phyloP scores from a whole-genome alignment of 2,329 filamentous ascomycete species.

The Teratosphaeria pseudoeucalypti region DNA sequence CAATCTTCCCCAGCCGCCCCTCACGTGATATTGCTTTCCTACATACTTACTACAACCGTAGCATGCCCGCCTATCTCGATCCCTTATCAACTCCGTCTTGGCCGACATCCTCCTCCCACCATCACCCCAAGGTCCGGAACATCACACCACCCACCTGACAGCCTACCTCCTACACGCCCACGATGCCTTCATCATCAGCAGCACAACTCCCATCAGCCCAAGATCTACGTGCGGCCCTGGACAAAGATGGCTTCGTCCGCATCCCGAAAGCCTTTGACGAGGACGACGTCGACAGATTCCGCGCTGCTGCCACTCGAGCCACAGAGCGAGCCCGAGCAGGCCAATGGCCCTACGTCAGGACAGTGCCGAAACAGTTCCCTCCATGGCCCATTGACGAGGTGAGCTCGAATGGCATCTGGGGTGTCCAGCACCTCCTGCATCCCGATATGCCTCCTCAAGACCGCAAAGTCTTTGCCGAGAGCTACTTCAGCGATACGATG shows the following conservation, averaged over 20 bases:
- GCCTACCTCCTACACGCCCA: background rate
- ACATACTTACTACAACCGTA: background rate
- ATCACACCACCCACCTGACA: background rate
- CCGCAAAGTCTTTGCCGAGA: conserved; percentile 47
- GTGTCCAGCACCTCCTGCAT: conserved; percentile 75
- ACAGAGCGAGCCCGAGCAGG: conserved; percentile 56
- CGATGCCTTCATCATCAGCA: background rate
- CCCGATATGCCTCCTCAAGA: conserved; percentile 53
- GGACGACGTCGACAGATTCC: conserved; percentile 48
- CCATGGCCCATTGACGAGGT: conserved; percentile 54
- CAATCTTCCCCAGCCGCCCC: too few relatives aligned
- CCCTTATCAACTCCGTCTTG: background rate
- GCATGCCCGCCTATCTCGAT: background rate
- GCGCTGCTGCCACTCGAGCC: conserved; percentile 47
- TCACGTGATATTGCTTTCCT: background rate
- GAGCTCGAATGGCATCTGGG: conserved; percentile 64
- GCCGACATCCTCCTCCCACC: background rate
- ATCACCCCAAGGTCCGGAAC: background rate
- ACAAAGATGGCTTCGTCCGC: conserved; percentile 64
- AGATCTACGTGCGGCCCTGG: conserved; percentile 44
- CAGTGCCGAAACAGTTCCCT: conserved; percentile 81
- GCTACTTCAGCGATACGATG: conserved; percentile 62
- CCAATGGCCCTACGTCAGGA: conserved; percentile 70
- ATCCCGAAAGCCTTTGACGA: conserved; percentile 54
- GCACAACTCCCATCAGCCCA: background rate